Percentiles rank a stretch among this genome's conserved stretches.
Conservation (phyloP, 495 filamentous ascomycete species). For the Rusavskia elegans region DNA sequence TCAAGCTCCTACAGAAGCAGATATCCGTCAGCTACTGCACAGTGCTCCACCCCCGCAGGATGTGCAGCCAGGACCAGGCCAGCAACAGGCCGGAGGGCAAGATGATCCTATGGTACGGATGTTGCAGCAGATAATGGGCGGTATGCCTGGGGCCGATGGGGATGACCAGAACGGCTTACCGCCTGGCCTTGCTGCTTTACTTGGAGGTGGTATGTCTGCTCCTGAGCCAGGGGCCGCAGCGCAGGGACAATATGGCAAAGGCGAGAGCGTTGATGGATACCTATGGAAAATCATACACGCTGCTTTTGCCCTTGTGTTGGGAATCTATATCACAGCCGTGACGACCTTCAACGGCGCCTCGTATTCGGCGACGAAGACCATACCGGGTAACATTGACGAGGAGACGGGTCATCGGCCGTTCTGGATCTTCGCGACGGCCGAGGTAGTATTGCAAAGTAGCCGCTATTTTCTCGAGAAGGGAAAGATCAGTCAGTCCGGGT, state of each 20-base stretch:
- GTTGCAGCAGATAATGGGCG: slow-evolving; percentile 42
- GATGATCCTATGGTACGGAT: slow-evolving; percentile 48
- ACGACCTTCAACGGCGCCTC: slow-evolving; percentile 47
- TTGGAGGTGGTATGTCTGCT: slow-evolving; percentile 26
- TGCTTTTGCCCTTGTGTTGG: slow-evolving; percentile 52
- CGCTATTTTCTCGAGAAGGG: slow-evolving; percentile 47
- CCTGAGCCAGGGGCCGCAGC: slow-evolving; percentile 16
- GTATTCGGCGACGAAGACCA: slow-evolving; percentile 21
- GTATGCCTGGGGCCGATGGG: slow-evolving; percentile 18
- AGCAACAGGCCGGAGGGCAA: slow-evolving; percentile 18
- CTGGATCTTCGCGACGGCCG: slow-evolving; percentile 66
- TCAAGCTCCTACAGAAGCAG: slow-evolving; percentile 9
- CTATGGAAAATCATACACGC: slow-evolving; percentile 68
- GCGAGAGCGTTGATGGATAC: slow-evolving; percentile 18
- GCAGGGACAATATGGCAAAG: slow-evolving; percentile 11
- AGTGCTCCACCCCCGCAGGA: slow-evolving; percentile 18
- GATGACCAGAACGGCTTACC: slow-evolving; percentile 15
- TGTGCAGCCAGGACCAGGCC: slow-evolving; percentile 14
- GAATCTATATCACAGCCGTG: slow-evolving; percentile 50
- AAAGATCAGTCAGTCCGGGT: slow-evolving; percentile 26
- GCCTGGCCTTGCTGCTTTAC: slow-evolving; percentile 17
- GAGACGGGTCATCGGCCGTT: slow-evolving; percentile 36
- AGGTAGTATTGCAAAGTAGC: slow-evolving; percentile 53
- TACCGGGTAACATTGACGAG: slow-evolving; percentile 11
- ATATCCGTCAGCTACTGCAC: slow-evolving; percentile 27